A percentile compares a stretch with the other conserved stretches of the same genome.
Conservation (phyloP, 2,329 filamentous ascomycete genomes). For the Colletotrichum sp. region DNA sequence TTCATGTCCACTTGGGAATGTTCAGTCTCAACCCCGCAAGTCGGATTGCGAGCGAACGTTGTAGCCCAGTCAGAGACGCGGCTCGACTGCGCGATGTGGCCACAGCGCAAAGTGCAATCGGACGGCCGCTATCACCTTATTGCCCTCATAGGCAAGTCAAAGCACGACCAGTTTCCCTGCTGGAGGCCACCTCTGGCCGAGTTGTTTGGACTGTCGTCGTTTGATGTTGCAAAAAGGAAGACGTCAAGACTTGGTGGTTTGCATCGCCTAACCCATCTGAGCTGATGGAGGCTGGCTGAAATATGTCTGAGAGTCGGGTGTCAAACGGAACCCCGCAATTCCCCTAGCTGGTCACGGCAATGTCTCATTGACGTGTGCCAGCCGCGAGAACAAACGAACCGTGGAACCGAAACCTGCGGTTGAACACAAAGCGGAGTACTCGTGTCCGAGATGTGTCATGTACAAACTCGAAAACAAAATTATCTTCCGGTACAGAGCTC, state of each 20-base stretch:
- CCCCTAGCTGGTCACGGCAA: background rate
- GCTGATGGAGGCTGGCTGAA: background rate
- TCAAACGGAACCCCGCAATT: constrained; percentile 9
- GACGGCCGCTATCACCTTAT: background rate
- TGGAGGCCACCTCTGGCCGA: background rate
- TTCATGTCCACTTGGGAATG: background rate
- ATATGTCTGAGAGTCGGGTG: background rate
- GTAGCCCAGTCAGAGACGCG: background rate
- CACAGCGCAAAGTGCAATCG: background rate
- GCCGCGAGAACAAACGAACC: background rate
- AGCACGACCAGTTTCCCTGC: background rate
- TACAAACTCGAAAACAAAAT: background rate
- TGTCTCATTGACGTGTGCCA: background rate
- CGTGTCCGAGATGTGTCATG: background rate
- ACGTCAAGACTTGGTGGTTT: background rate
- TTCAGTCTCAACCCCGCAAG: background rate
- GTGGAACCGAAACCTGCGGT: background rate
- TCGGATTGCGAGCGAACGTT: background rate
- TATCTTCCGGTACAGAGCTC: background rate
- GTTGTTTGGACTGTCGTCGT: background rate
- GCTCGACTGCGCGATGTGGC: background rate
- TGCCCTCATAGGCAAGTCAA: background rate
- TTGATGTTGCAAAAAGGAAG: background rate
- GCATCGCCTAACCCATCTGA: background rate
- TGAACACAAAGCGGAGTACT: background rate